These are phyloP conservation scores for Boletus hoseneyae DNA, from an alignment of 1,284 basidiomycete genomes.

Conservation along the genomic window DNA sequence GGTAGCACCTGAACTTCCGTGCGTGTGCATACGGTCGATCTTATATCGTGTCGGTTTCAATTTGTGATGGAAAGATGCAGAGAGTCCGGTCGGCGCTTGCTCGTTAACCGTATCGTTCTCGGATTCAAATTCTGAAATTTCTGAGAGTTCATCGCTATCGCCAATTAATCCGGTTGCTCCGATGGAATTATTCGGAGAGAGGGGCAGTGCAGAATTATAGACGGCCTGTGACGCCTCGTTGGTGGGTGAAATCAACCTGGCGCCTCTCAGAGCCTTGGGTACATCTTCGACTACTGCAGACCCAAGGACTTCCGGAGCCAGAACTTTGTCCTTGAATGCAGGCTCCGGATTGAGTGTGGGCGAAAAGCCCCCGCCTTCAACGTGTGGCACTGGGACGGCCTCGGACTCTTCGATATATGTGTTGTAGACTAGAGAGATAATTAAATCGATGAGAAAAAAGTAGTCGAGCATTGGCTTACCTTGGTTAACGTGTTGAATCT, in stretches of 20 bases:
- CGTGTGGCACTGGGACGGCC: background rate
- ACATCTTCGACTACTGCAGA: background rate
- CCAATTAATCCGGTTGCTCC: background rate
- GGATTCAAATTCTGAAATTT: conserved; percentile 27
- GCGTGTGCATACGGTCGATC: background rate
- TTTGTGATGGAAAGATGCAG: background rate
- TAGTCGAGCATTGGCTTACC: conserved; percentile 13
- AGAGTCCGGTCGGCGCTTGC: background rate
- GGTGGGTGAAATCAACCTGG: background rate
- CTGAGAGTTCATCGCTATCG: conserved; percentile 25
- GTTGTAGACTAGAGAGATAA: conserved; percentile 26
- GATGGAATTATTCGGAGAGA: conserved; percentile 1
- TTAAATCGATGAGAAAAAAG: background rate
- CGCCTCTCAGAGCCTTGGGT: background rate
- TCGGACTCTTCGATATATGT: conserved; percentile 24
- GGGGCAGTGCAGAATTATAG: background rate
- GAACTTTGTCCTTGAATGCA: background rate
- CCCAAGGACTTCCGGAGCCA: background rate
- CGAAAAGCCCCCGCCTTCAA: background rate
- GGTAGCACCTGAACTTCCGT: background rate
- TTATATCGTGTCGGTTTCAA: background rate
- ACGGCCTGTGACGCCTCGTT: background rate
- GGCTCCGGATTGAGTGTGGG: background rate
- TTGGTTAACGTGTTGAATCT: conserved; percentile 30
- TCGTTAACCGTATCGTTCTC: conserved; percentile 2